Evolutionary conservation across 1,284 basidiomycete genomes (phyloP), one percentile per base, ranked within the genome.

Genomic region (Moesziomyces sp.): DNA sequence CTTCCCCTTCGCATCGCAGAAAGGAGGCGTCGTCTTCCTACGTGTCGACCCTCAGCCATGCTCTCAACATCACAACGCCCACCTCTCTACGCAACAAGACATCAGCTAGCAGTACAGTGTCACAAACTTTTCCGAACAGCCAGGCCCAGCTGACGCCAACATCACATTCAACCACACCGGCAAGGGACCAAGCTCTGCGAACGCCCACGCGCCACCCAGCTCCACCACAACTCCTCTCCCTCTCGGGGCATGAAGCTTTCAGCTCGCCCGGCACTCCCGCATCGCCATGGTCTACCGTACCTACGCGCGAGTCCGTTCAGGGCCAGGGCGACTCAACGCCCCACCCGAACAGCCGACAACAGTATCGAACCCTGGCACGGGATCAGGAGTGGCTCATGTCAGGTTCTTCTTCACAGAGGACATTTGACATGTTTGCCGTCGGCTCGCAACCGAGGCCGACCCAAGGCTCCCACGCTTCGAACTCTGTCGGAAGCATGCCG

Each of bases 11-110:
- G 11, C 28, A 35, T 34, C 54, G 42, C 7, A 44, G 13, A 3
- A 21, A 35, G 21, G 21, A 45, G 8, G 8, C 46, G 5, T 46
- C 51, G 1, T 57, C 68, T 3, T 65, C 68, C 0, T 71, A 58
- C 16, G 54, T 64, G 13, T 71, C 68, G 7, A 53, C 58, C 3
- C 58, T 71, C 34, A 65, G 61, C 51, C 50, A 71, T 19, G 68
- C 68, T 11, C 58, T 71, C 24, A 58, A 61, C 46, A 71, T 71
- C 26, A 46, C 61, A 1, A 63, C 57, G 13, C 66, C 59, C 13
- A 52, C 28, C 0, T 53, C 58, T 8, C 47, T 50, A 3, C 30
- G 30, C 23, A 52, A 46, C 13, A 47, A 40, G 11, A 7, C 38
- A 14, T 3, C 11, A 3, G 38, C 38, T 40, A 18, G 16, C 18